phyloP scores from a whole-genome alignment of 2,329 filamentous ascomycete species.

The Stagonosporopsis vannaccii region DNA sequence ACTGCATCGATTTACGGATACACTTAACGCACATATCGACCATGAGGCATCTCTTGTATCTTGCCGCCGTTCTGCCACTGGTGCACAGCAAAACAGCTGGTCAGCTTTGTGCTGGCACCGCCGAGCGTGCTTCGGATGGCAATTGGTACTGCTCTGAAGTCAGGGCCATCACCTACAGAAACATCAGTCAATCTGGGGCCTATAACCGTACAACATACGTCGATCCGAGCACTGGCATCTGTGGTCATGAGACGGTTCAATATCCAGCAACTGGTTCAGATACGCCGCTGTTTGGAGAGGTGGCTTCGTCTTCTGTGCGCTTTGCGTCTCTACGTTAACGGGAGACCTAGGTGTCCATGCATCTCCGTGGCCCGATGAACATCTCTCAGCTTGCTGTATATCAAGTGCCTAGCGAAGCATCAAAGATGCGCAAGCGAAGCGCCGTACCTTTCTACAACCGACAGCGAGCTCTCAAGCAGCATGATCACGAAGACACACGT shows the following conservation, averaged over 20 bases:
- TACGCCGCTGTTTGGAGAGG: conserved; percentile 74
- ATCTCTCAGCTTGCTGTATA: conserved; percentile 76
- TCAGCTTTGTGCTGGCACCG: conserved; percentile 45
- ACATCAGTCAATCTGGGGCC: conserved; percentile 65
- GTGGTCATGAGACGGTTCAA: conserved; percentile 58
- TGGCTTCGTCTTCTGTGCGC: conserved; percentile 45
- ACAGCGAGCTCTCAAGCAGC: conserved; percentile 15
- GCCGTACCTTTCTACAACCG: conserved; percentile 31
- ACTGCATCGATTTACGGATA: conserved; percentile 13
- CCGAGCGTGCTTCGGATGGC: conserved; percentile 51
- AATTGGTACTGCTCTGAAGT: conserved; percentile 74
- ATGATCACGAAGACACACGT: background rate
- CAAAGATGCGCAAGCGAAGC: conserved; percentile 24
- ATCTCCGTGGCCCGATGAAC: conserved; percentile 74
- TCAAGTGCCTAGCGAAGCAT: conserved; percentile 51
- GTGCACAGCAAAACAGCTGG: conserved; percentile 35
- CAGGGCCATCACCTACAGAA: conserved; percentile 70
- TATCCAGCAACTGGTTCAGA: conserved; percentile 69
- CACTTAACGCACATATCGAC: conserved; percentile 18
- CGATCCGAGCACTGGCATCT: conserved; percentile 62
- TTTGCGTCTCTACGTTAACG: conserved; percentile 11
- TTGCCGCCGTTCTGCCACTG: conserved; percentile 21
- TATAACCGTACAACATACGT: conserved; percentile 72
- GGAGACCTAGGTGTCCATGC: conserved; percentile 67
- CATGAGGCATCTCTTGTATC: conserved; percentile 31